phyloP scores from a whole-genome alignment of 805 yeast species.

The Schwanniomyces occidentalis region DNA sequence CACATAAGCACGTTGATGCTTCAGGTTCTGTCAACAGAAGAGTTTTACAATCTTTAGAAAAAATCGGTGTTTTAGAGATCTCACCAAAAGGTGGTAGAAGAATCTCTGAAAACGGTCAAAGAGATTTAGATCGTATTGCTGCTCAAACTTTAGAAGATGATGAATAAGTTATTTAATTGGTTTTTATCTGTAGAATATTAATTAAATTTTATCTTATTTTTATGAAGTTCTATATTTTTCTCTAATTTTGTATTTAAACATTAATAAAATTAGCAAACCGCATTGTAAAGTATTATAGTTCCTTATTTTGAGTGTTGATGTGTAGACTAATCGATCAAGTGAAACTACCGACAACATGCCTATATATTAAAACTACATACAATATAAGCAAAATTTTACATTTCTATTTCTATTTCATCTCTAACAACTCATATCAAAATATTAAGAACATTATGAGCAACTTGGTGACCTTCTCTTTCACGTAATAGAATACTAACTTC shows the following conservation, averaged over 20 bases:
- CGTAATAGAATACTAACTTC: slow-evolving; percentile 39
- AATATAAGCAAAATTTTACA: no score
- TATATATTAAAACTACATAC: no score
- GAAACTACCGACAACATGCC: no score
- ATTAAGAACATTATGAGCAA: slow-evolving; percentile 13
- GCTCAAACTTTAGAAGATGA: slow-evolving; percentile 97
- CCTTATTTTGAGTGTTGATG: slow-evolving; percentile 1
- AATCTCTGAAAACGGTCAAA: slow-evolving; percentile 98
- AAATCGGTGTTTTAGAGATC: slow-evolving; percentile 95
- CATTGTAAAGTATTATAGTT: slow-evolving; percentile 20
- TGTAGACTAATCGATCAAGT: no score
- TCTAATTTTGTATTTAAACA: slow-evolving; percentile 12
- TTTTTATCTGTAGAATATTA: slow-evolving; percentile 6
- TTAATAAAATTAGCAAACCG: slow-evolving; percentile 15
- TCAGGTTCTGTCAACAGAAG: slow-evolving; percentile 99
- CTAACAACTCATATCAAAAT: background rate
- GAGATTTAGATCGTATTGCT: slow-evolving; percentile 99
- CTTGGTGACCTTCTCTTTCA: slow-evolving; percentile 18
- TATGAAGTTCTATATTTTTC: slow-evolving; percentile 8
- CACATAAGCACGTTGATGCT: slow-evolving; percentile 98
- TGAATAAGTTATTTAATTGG: slow-evolving; percentile 35
- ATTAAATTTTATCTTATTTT: slow-evolving; percentile 8
- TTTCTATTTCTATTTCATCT: no score
- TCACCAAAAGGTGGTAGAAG: slow-evolving; percentile 99
- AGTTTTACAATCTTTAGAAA: slow-evolving; percentile 96